phyloP scores from a whole-genome alignment of 352 stramenopile genomes.

The Phytophthora podocarpi region DNA sequence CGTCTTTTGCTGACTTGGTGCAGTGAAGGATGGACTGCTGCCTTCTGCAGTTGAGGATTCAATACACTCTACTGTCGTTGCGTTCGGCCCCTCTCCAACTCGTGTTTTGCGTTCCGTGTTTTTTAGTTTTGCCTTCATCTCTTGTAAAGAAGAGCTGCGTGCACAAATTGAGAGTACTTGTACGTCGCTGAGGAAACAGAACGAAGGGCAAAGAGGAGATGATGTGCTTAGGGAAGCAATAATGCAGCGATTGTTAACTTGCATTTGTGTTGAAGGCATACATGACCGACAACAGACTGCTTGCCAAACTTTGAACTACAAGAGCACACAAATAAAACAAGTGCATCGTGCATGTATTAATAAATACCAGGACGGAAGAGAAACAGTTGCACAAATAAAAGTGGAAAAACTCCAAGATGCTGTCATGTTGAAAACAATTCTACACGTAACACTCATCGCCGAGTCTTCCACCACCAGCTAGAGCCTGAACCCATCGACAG shows the following conservation, averaged over 20 bases:
- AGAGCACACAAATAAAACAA: too few relatives aligned
- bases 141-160: too few relatives aligned
- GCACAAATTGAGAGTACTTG: too few relatives aligned
- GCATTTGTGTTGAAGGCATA: too few relatives aligned
- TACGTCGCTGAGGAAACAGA: too few relatives aligned
- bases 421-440: slow-evolving; percentile 33
- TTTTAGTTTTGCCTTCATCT: neutral
- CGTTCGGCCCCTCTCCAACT: slow-evolving; percentile 38
- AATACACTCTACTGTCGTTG: slow-evolving; percentile 40
- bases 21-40: slow-evolving; percentile 12
- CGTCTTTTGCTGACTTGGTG: slow-evolving; percentile 17
- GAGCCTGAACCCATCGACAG: slow-evolving; percentile 2
- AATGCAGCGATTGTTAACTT: too few relatives aligned
- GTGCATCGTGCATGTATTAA: too few relatives aligned
- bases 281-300: too few relatives aligned
- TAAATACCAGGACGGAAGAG: neutral
- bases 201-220: too few relatives aligned
- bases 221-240: too few relatives aligned
- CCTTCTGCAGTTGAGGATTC: slow-evolving; percentile 16
- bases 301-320: too few relatives aligned
- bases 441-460: slow-evolving; percentile 19
- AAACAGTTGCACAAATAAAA: neutral
- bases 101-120: neutral
- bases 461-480: slow-evolving; percentile 18
- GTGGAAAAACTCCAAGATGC: slow-evolving; percentile 33